Percentiles rank a stretch among this genome's conserved stretches.
Conservation (phyloP, 1,139 yeast genomes). For the Taphrina wiesneri region DNA sequence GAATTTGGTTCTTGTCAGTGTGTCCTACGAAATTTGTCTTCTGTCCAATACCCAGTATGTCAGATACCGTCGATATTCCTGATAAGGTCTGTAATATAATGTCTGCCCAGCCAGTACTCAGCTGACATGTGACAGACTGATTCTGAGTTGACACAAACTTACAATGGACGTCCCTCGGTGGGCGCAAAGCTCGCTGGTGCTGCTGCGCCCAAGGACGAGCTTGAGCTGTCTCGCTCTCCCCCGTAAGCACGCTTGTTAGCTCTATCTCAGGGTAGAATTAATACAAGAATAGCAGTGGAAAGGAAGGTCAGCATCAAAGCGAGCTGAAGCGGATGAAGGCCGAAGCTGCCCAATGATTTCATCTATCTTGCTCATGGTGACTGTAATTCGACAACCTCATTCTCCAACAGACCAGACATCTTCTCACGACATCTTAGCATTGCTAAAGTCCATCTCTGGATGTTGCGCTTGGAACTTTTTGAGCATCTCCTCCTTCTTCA, state of each 20-base stretch:
- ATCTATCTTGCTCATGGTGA: too few relatives aligned
- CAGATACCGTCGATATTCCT: neutral
- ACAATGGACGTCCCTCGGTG: constrained; percentile 15
- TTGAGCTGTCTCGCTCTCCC: constrained; percentile 11
- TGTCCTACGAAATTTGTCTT: too few relatives aligned
- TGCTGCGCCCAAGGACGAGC: constrained; percentile 15
- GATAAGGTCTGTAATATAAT: neutral
- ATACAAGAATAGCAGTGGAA: constrained; percentile 3
- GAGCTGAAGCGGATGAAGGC: constrained; percentile 12
- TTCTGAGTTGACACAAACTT: constrained; percentile 1
- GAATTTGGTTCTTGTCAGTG: too few relatives aligned
- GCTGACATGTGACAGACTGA: constrained; percentile 7
- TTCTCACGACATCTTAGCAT: constrained; percentile 26
- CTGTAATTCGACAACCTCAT: neutral
- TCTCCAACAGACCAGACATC: neutral
- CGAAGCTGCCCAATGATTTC: neutral
- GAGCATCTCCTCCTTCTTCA: constrained; percentile 45
- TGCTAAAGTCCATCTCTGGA: constrained; percentile 50
- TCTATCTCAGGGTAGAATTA: neutral
- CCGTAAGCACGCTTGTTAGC: neutral
- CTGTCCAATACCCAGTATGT: too few relatives aligned
- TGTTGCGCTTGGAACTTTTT: constrained; percentile 50
- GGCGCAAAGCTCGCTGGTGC: neutral
- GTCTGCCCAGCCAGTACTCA: neutral
- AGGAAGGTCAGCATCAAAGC: constrained; percentile 14